phyloP scores from a whole-genome alignment of 2,329 filamentous ascomycete species.

The Phyllosticta paracitricarpa region DNA sequence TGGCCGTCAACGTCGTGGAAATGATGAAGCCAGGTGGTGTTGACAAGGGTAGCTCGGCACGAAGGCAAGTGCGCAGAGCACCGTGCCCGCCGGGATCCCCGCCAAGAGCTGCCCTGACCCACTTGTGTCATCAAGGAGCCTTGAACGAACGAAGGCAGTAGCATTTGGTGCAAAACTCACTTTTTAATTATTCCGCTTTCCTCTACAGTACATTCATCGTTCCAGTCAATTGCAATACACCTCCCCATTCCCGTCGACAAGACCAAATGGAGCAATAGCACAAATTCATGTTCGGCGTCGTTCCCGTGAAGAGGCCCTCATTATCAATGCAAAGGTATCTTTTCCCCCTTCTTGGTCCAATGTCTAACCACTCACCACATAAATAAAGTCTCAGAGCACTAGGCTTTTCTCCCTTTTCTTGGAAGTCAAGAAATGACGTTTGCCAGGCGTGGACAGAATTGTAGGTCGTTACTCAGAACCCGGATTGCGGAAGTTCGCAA shows the following conservation, averaged over 20 bases:
- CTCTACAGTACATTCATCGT: not conserved
- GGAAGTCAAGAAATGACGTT: not conserved
- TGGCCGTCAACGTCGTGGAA: not conserved
- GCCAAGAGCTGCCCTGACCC: not conserved
- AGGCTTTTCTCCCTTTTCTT: not conserved
- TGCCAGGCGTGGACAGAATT: not conserved
- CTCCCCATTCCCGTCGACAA: not conserved
- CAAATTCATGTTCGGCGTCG: not conserved
- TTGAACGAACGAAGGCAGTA: not conserved
- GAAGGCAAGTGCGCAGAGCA: not conserved
- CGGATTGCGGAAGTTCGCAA: conserved; percentile 88
- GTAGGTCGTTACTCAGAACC: conserved; percentile 56
- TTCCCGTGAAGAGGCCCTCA: not conserved
- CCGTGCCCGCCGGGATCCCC: not conserved
- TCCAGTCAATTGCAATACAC: not conserved
- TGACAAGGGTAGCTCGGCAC: not conserved
- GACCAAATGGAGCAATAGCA: not conserved
- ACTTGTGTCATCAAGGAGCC: not conserved
- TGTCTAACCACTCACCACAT: not conserved
- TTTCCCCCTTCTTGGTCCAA: conserved; percentile 1
- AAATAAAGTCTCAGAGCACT: not conserved
- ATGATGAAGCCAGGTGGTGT: conserved; percentile 6
- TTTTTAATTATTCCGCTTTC: not conserved
- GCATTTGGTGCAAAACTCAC: not conserved
- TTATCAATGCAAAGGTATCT: conserved; percentile 8